A percentile compares a stretch with the other conserved stretches of the same genome.
Conservation (phyloP, 1,284 basidiomycete species). For the Malassezia pachydermatis region DNA sequence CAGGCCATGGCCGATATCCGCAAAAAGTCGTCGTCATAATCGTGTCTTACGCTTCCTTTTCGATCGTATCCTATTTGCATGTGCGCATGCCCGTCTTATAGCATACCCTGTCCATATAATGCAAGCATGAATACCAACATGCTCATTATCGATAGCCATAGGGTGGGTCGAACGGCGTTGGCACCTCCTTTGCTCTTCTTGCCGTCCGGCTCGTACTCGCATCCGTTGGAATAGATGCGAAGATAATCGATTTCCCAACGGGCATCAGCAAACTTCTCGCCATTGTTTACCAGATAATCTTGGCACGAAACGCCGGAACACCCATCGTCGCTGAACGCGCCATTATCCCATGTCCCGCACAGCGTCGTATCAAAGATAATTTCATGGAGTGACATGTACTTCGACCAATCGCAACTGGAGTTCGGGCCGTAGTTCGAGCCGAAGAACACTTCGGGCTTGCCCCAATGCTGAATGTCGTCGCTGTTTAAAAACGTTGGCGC, state of each 20-base stretch:
- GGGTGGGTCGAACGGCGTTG: no score
- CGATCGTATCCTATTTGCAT: no score
- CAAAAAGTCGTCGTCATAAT: neutral
- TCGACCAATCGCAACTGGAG: conserved; percentile 22
- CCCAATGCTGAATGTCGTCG: conserved; percentile 23
- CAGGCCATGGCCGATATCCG: conserved; percentile 9
- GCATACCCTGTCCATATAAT: conserved; percentile 1
- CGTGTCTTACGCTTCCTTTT: no score
- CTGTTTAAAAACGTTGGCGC: conserved; percentile 25
- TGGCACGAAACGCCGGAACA: conserved; percentile 23
- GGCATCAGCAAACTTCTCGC: conserved; percentile 24
- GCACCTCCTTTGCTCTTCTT: no score
- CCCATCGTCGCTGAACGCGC: conserved; percentile 9
- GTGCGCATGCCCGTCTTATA: no score
- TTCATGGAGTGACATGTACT: conserved; percentile 28
- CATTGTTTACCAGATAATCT: conserved; percentile 22
- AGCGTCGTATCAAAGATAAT: conserved; percentile 32
- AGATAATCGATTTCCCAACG: conserved; percentile 38
- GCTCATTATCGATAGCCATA: no score
- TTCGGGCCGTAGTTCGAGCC: conserved; percentile 15
- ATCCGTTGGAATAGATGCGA: conserved; percentile 24
- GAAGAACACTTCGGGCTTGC: conserved; percentile 28
- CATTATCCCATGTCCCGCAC: conserved; percentile 7
- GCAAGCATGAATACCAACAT: neutral
- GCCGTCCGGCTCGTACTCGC: neutral